A percentile compares a stretch with the other conserved stretches of the same genome.
Conservation (phyloP, 192 early-diverging fungal species). For the Mortierella claussenii region DNA sequence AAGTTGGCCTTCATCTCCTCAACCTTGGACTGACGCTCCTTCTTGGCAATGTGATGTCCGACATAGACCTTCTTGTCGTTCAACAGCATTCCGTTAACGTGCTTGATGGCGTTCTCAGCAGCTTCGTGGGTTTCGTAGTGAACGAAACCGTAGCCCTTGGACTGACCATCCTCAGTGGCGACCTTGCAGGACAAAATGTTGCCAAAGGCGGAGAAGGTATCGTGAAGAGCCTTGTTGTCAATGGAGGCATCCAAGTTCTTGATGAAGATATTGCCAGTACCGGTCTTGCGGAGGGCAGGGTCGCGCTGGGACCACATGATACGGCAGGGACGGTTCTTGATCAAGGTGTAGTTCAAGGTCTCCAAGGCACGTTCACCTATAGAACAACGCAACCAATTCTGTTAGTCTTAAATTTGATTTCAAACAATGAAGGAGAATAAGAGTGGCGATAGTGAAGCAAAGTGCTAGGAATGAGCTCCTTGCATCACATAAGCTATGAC, state of each 20-base stretch:
- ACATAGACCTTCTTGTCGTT: slow-evolving; percentile 99
- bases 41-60: slow-evolving; percentile 90
- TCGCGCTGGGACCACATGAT: slow-evolving; percentile 99
- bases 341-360: slow-evolving; percentile 93
- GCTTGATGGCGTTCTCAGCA: slow-evolving; percentile 94
- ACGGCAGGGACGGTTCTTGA: slow-evolving; percentile 95
- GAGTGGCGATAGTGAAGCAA: not conserved
- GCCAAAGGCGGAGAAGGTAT: slow-evolving; percentile 98
- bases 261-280: slow-evolving; percentile 98
- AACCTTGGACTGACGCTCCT: slow-evolving; percentile 91
- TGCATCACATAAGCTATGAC: too few relatives aligned
- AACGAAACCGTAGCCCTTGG: slow-evolving; percentile 98
- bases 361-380: slow-evolving; percentile 92
- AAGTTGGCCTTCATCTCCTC: slow-evolving; percentile 91
- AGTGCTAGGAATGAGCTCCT: not conserved
- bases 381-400: not conserved
- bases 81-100: slow-evolving; percentile 99
- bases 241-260: slow-evolving; percentile 98
- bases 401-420: slow-evolving; percentile 12
- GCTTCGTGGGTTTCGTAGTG: slow-evolving; percentile 97
- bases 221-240: slow-evolving; percentile 99
- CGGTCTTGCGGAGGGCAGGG: slow-evolving; percentile 88
- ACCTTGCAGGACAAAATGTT: slow-evolving; percentile 98
- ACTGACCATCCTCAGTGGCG: slow-evolving; percentile 83
- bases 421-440: not conserved